Evolutionary conservation across 2,329 filamentous ascomycete species (phyloP), one percentile per base, ranked within the genome.

Genomic region (Blumeria graminis): DNA sequence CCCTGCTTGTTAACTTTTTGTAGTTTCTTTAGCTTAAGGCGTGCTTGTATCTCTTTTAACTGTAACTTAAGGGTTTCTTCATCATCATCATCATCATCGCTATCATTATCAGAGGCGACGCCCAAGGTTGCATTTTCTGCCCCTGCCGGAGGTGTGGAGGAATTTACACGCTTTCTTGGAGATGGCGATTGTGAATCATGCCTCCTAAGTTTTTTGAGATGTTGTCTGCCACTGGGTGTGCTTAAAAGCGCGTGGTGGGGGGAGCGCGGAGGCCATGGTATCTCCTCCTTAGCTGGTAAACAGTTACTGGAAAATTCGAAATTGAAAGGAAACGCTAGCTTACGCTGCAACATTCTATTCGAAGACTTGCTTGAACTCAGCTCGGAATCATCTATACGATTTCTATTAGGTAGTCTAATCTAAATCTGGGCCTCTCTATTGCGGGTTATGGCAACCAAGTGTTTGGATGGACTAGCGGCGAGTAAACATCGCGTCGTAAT

Each of bases 31-130:
- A 96, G 69, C 68, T 83, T 92, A 55, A 96, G 70, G 58, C 84
- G 82, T 6, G 89, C 87, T 68, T 96, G 82, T 58, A 98, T 94
- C 56, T 86, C 87, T 61, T 89, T 81, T 5, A 96, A 72, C 66
- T 94, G 82, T 60, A 98, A 71, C 65, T 93, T 80, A 36, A 96
- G 70, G 1, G 81, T 93, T 71, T 96, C 89, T 68, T 95, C 90
- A 62, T 94, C 89, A 6, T 93, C 77, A n/a, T 78, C 76, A 8
- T 75, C 84, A 4, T 86, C 82, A 28, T 28, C 22, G 22, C 22
- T 28, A 0, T 82, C 79, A 14, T 67, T 67, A 45, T 66, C 68
- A 43, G 56, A 53, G 61, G 66, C 46, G 46, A 63, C 48, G 14
- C 33, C 16, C 8, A 39, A 28, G n/a, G 3, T 18, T n/a, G 34